Conservation (phyloP, 2,329 filamentous ascomycete species). For the Botrytis tulipae region DNA sequence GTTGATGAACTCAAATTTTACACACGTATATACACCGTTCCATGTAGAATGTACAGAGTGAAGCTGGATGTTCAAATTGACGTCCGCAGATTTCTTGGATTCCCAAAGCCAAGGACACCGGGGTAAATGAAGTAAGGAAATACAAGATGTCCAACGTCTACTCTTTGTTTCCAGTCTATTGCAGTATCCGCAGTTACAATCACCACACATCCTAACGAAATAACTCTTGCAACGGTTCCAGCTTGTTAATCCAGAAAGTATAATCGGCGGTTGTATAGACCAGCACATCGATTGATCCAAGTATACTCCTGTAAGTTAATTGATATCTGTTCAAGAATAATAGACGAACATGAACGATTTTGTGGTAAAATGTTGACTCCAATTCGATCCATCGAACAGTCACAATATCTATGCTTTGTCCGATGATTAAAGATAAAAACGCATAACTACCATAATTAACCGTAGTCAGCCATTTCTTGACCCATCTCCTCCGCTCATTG, state of each 20-base stretch:
- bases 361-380: background rate
- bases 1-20: background rate
- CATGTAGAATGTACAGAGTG: background rate
- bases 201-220: background rate
- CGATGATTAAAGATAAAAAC: too few relatives aligned
- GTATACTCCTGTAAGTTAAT: background rate
- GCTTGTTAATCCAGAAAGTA: background rate
- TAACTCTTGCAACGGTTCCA: background rate
- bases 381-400: background rate
- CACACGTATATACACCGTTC: background rate
- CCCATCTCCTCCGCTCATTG: rapidly evolving
- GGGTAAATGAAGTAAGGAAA: background rate
- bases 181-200: background rate
- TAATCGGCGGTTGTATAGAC: background rate
- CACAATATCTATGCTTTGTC: background rate
- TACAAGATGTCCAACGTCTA: background rate
- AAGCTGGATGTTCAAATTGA: background rate
- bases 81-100: background rate
- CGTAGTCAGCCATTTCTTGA: too few relatives aligned
- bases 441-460: background rate
- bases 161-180: too few relatives aligned
- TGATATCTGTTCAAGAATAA: background rate
- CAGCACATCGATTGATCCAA: background rate
- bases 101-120: background rate
- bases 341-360: background rate